Base-by-base conservation (phyloP, 1,139 yeast genomes). In the Suhomyces guaymorum region DNA sequence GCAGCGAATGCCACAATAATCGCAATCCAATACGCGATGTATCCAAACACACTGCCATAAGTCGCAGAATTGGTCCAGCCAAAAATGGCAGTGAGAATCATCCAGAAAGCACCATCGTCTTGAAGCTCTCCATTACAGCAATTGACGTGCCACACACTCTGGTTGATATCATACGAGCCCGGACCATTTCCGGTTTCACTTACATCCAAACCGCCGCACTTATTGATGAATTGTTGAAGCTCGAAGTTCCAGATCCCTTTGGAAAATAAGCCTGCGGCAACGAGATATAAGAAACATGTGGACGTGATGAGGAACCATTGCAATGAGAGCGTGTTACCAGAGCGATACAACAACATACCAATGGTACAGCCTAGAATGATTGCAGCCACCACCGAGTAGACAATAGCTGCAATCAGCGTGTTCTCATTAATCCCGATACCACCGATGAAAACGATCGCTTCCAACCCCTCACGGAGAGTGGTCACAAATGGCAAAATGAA, bases 51-150 rank as follows among this genome's bases (percentile, higher is more conserved):
- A 25, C 96, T 86, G 13, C 96, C 96, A 55, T 85, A 87, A 2
- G 97, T 89, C 12, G 97, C 97, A 23, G 94, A 79, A 61, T 90
- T 90, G 23, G 92, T 86, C 98, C 98, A 90, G 1, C 97, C 98
- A 38, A 92, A 73, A 10, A 90, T 66, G 5, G 75, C 75, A 4
- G 73, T 68, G 27, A 63, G 55, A 24, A 69, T 48, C 74, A 70
- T 68, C 75, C 75, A 70, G 18, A 42, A 37, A 1, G 55, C 46
- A 1, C 75, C 75, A 43, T 69, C 75, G 8, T 67, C 73, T 40
- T 69, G 70, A 28, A 67, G 44, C 44, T 48, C 52, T 2, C 60
- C 60, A 43, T 69, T 69, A 41, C 75, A 70, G 41, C 75, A 70
- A 46, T 70, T 68, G 9, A 70, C 74, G 44, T 70, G 75, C 75